These are phyloP conservation scores for Aspergillus bertholletiae DNA, from an alignment of 495 filamentous ascomycete genomes.

Conservation along the genomic window DNA sequence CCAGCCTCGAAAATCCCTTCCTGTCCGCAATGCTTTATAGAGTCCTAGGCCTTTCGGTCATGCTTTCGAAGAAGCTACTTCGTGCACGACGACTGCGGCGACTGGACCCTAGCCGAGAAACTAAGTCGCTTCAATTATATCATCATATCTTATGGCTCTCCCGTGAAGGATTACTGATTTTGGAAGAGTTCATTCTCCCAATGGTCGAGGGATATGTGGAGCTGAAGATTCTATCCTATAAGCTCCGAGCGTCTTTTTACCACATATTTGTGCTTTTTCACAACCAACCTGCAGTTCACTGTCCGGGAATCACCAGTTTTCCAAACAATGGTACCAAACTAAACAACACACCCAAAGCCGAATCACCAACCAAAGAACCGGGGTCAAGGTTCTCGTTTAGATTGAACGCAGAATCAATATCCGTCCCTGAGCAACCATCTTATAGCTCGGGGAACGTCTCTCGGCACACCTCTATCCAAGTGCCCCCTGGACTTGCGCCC, in stretches of 20 bases:
- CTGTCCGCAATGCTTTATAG: conserved; percentile 82
- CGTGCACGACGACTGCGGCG: conserved; percentile 81
- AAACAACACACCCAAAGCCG: conserved; percentile 15
- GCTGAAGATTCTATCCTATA: conserved; percentile 82
- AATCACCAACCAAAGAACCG: conserved; percentile 28
- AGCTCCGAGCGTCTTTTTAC: conserved; percentile 89
- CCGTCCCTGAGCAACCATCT: conserved; percentile 1
- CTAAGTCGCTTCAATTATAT: conserved; percentile 75
- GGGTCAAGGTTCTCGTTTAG: conserved; percentile 21
- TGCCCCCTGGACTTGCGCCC: conserved; percentile 41
- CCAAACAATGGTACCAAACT: conserved; percentile 17
- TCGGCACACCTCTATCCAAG: conserved; percentile 27
- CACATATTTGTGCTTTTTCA: conserved; percentile 97
- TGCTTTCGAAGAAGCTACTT: conserved; percentile 80
- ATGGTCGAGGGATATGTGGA: conserved; percentile 67
- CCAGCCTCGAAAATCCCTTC: conserved; percentile 65
- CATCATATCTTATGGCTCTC: conserved; percentile 96
- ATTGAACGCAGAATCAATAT: conserved; percentile 14
- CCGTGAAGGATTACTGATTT: conserved; percentile 80
- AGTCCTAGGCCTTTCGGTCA: conserved; percentile 84
- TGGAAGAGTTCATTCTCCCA: conserved; percentile 83
- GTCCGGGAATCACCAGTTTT: conserved; percentile 37
- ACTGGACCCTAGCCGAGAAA: conserved; percentile 72
- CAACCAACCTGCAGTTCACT: conserved; percentile 62
- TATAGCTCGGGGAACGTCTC: background rate